phyloP scores from a whole-genome alignment of 192 early-diverging fungal genomes.

The Backusella luteola region DNA sequence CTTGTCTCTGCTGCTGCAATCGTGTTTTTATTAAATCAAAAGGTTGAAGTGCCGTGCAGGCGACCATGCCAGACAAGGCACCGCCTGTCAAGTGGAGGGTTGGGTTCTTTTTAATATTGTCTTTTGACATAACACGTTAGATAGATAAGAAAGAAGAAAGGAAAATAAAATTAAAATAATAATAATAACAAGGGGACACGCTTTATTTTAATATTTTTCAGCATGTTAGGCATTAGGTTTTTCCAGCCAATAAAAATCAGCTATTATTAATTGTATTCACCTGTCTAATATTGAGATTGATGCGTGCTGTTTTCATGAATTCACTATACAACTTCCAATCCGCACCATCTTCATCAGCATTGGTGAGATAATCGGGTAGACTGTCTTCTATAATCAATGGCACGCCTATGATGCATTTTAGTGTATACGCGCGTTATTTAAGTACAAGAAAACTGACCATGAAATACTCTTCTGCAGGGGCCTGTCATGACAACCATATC shows the following conservation, averaged over 20 bases:
- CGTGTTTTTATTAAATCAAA: conserved; percentile 87
- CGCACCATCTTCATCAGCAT: conserved; percentile 4
- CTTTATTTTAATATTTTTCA: not conserved
- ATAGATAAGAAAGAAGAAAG: not conserved
- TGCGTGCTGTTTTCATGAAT: conserved; percentile 68
- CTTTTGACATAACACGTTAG: not conserved
- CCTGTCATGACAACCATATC: conserved; percentile 92
- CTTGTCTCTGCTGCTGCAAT: conserved; percentile 65
- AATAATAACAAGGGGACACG: not conserved
- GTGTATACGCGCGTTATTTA: too few relatives aligned
- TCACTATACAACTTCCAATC: conserved; percentile 66
- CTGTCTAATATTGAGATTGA: conserved; percentile 94
- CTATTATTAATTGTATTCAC: conserved; percentile 33
- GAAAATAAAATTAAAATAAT: not conserved
- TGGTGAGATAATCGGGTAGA: conserved; percentile 12
- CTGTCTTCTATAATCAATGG: conserved; percentile 26
- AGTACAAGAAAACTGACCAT: conserved; percentile 52
- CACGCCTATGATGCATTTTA: conserved; percentile 11
- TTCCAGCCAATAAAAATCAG: not conserved
- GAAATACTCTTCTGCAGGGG: conserved; percentile 70
- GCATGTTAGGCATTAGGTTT: not conserved
- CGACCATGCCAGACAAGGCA: conserved; percentile 71
- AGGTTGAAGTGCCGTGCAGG: conserved; percentile 83
- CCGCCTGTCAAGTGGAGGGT: conserved; percentile 71
- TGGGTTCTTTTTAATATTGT: conserved; percentile 9